Evolutionary conservation across 108 stramenopile genomes (phyloP), one percentile per base, ranked within the genome.

Genomic region (Seminavis robusta): DNA sequence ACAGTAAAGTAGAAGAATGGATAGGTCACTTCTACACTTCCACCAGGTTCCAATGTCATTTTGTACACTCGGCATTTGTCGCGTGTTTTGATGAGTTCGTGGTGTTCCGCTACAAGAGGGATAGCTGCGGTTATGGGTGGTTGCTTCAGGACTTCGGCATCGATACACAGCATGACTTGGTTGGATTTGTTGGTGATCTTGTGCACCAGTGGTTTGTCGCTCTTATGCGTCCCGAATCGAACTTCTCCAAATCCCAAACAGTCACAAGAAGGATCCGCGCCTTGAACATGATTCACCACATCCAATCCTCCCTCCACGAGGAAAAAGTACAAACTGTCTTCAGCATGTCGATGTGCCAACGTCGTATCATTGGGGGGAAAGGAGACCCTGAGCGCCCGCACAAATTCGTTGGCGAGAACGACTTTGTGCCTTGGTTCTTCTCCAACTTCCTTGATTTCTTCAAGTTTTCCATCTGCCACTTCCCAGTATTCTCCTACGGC

Each of bases 221-320:
- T 52, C 46, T 59, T 69, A 38, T 68, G 72, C 10, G 42, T 33
- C 0, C 67, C 62, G 38, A 39, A 77, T 27, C 68, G 48, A 6
- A 76, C 72, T 56, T 84, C 80, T 17, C 87, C 87, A 52, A 84
- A 88, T 0, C 76, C 80, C 80, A 80, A 78, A 28, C 70, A 73
- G 31, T 84, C 83, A 29, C 65, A 67, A 27, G 37, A n/a, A 3
- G 75, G 69, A 36, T 71, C 81, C 11, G 28, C 34, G 5, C 87
- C 87, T 49, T 79, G 61, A 6, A 88, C 73, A 49, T 82, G 77
- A 67, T 84, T 84, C 24, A 80, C 51, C 0, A 88, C 61, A 50
- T 77, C 64, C 37, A 80, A 43, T n/a, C 83, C 83, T 5, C 50
- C 64, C 4, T 71, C 61, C 8, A 77, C 69, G 1, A 88, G 50